phyloP scores from a whole-genome alignment of 257 asterid genomes.

The Solanum arcanum region DNA sequence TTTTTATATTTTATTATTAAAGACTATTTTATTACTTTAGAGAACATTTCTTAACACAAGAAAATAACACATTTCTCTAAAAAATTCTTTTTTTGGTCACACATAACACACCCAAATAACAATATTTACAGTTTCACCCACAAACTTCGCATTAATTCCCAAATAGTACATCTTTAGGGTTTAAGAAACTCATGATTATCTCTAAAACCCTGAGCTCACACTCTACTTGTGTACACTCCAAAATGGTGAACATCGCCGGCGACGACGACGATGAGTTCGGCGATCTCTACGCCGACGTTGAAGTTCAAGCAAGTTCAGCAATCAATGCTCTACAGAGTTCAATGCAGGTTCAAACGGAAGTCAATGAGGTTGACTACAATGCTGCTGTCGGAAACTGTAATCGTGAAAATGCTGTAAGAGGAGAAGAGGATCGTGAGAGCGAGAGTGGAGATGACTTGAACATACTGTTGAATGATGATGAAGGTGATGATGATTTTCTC shows the following conservation, averaged over 20 bases:
- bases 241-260: conserved; percentile 20
- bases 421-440: not conserved
- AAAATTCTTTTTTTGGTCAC: not conserved
- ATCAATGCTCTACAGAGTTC: conserved; percentile 19
- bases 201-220: not conserved
- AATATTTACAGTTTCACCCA: not conserved
- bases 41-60: not conserved
- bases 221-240: not conserved
- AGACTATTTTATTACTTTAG: not conserved
- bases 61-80: not conserved
- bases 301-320: conserved; percentile 42
- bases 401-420: not conserved
- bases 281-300: conserved; percentile 57
- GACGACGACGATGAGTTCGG: conserved; percentile 37
- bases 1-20: not conserved
- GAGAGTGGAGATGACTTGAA: conserved; percentile 24
- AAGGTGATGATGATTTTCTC: not conserved
- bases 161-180: conserved; percentile 4
- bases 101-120: not conserved
- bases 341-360: conserved; percentile 3
- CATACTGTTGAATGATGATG: conserved; percentile 23
- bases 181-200: not conserved
- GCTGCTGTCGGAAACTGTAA: not conserved
- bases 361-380: not conserved
- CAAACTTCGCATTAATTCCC: not conserved